phyloP scores from a whole-genome alignment of 805 yeast species.

The Komagataella pseudopastoris region DNA sequence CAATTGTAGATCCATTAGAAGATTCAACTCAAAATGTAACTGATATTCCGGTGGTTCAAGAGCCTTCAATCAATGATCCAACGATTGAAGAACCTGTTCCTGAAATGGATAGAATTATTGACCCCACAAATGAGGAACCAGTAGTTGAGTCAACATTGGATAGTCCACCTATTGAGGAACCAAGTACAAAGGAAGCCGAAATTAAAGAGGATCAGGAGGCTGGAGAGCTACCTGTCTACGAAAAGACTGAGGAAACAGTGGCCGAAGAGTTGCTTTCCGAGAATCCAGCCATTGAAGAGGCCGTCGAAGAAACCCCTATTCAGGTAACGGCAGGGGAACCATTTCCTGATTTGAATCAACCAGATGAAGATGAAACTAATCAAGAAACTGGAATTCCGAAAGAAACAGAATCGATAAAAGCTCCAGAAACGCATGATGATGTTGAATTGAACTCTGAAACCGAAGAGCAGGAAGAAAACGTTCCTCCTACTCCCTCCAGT shows the following conservation, averaged over 20 bases:
- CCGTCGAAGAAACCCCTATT: not conserved
- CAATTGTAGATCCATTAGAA: constrained; percentile 1
- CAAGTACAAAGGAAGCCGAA: constrained; percentile 4
- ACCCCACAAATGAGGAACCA: constrained; percentile 1
- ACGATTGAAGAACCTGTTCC: constrained; percentile 8
- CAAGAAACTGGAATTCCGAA: constrained; percentile 3
- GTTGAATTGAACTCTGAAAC: constrained; percentile 4
- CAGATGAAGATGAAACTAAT: constrained; percentile 3
- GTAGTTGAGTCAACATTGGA: constrained; percentile 7
- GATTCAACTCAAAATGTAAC: constrained; percentile 5
- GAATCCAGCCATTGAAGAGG: not conserved
- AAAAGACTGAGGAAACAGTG: constrained; percentile 1
- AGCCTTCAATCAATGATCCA: not conserved
- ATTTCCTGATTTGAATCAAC: not conserved
- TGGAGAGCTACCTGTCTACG: constrained; percentile 2
- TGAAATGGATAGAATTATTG: constrained; percentile 3
- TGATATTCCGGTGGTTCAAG: constrained; percentile 5
- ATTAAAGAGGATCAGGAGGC: constrained; percentile 7
- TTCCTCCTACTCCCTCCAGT: not conserved
- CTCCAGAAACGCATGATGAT: constrained; percentile 2
- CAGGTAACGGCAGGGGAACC: constrained; percentile 1
- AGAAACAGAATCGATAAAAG: constrained; percentile 1
- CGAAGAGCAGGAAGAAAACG: constrained; percentile 1
- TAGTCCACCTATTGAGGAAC: constrained; percentile 7
- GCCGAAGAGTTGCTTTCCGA: constrained; percentile 1